A percentile compares a stretch with the other conserved stretches of the same genome.
phyloP scores from a whole-genome alignment of 768 basidiomycete genomes.

The Daedaleopsis nitida region DNA sequence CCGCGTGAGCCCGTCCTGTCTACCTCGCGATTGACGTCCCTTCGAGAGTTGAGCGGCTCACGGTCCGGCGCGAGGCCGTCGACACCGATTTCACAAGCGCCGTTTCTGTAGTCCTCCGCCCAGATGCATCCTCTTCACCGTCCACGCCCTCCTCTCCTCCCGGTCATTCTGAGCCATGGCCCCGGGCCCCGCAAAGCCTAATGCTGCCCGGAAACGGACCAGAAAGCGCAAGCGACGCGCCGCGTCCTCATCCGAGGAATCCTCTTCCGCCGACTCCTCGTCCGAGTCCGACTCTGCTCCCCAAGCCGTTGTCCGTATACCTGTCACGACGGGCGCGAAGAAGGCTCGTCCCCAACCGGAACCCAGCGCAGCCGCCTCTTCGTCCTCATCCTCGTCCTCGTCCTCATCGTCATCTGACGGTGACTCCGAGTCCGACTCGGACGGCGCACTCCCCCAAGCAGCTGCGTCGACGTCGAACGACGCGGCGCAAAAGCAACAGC shows the following conservation, averaged over 20 bases:
- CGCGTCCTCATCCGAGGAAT: slow-evolving; percentile 31
- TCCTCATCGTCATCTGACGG: slow-evolving; percentile 18
- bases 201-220: slow-evolving; percentile 31
- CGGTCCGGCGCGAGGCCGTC: too few species aligned
- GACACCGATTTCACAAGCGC: too few species aligned
- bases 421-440: slow-evolving; percentile 15
- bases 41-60: too few species aligned
- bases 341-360: slow-evolving; percentile 9
- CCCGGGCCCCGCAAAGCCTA: slow-evolving; percentile 21
- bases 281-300: slow-evolving; percentile 22
- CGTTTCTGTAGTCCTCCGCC: too few species aligned
- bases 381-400: slow-evolving; percentile 17
- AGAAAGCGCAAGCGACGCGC: slow-evolving; percentile 38
- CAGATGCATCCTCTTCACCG: too few species aligned
- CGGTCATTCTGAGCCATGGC: slow-evolving; percentile 8
- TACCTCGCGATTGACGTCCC: too few species aligned
- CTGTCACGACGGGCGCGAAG: slow-evolving; percentile 1
- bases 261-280: slow-evolving; percentile 28
- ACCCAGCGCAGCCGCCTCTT: slow-evolving; percentile 3
- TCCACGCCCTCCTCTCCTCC: too few species aligned
- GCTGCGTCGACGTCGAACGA: background rate
- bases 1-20: too few species aligned
- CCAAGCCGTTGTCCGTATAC: slow-evolving; percentile 16
- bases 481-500: background rate
- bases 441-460: slow-evolving; percentile 6